Evolutionary conservation across 2,329 filamentous ascomycete species (phyloP).

Genomic region (Aspergillus proliferans): DNA sequence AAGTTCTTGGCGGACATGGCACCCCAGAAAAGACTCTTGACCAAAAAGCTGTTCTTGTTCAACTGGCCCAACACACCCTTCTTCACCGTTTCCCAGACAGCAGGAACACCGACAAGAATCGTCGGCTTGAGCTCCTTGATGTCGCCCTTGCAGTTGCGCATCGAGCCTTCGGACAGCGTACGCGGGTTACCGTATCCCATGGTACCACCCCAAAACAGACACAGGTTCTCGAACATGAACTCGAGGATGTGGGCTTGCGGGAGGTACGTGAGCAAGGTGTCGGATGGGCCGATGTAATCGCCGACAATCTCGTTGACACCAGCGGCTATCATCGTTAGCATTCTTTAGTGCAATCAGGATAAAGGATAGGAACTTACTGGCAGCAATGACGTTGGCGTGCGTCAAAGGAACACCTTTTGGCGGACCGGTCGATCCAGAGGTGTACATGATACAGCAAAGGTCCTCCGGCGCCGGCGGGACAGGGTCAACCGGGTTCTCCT

Average conservation of each 20-base stretch:
- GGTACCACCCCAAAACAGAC: slow-evolving; percentile 80
- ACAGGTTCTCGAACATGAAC: slow-evolving; percentile 89
- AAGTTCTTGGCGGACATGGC: slow-evolving; percentile 57
- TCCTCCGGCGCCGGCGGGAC: slow-evolving; percentile 68
- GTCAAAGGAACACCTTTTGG: slow-evolving; percentile 84
- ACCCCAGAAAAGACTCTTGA: slow-evolving; percentile 72
- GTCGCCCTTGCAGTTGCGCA: slow-evolving; percentile 86
- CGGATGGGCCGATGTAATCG: slow-evolving; percentile 67
- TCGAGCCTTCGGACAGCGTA: slow-evolving; percentile 77
- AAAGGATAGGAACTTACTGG: slow-evolving; percentile 48
- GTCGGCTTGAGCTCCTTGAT: slow-evolving; percentile 88
- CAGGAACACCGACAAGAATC: slow-evolving; percentile 87
- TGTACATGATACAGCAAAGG: slow-evolving; percentile 74
- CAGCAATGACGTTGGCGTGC: slow-evolving; percentile 73
- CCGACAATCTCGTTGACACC: slow-evolving; percentile 75
- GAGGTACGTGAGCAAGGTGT: slow-evolving; percentile 81
- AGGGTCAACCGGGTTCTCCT: slow-evolving; percentile 64
- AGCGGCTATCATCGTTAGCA: slow-evolving; percentile 50
- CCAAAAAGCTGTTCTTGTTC: slow-evolving; percentile 61
- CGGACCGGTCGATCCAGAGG: slow-evolving; percentile 80
- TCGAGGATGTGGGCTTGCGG: slow-evolving; percentile 95
- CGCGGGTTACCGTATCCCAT: slow-evolving; percentile 90
- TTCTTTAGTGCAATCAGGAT: neutral
- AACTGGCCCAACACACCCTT: slow-evolving; percentile 85
- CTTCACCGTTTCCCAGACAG: slow-evolving; percentile 94